Conservation (phyloP, 2,329 filamentous ascomycete species). For the Lanzia echinophila region DNA sequence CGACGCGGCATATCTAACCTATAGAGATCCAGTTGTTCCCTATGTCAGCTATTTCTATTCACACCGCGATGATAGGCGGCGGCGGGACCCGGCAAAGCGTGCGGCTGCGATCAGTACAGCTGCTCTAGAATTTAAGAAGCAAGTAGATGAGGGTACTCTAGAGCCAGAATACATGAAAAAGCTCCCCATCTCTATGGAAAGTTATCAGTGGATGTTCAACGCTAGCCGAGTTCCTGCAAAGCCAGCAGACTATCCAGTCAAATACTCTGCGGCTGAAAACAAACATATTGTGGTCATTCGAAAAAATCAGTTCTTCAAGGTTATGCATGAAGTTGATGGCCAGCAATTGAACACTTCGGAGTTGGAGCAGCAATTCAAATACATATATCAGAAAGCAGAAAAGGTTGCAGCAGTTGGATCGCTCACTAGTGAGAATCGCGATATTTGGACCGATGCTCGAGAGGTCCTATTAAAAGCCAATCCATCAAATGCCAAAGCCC, state of each 20-base stretch:
- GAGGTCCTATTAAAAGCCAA: constrained; percentile 69
- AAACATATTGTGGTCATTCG: constrained; percentile 85
- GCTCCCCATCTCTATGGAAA: constrained; percentile 95
- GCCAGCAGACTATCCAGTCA: constrained; percentile 74
- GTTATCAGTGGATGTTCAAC: constrained; percentile 99
- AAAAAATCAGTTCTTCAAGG: constrained; percentile 98
- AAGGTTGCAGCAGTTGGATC: constrained; percentile 69
- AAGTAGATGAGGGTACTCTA: constrained; percentile 73
- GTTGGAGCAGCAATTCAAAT: constrained; percentile 82
- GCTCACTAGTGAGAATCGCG: constrained; percentile 86
- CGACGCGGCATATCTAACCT: constrained; percentile 81
- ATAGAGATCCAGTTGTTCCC: constrained; percentile 92
- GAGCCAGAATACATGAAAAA: constrained; percentile 99
- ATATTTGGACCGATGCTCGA: constrained; percentile 84
- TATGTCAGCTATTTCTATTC: constrained; percentile 99
- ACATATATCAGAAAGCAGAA: constrained; percentile 73
- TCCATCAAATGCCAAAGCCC: constrained; percentile 67
- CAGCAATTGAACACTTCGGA: constrained; percentile 83
- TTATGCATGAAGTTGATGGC: constrained; percentile 72
- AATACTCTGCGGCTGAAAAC: constrained; percentile 68
- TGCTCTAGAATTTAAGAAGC: constrained; percentile 86
- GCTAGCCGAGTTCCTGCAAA: constrained; percentile 76
- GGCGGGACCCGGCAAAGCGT: constrained; percentile 83
- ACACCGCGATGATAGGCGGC: constrained; percentile 83
- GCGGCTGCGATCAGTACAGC: constrained; percentile 85